phyloP scores from a whole-genome alignment of 1,284 basidiomycete genomes.

The Apiotrichum gamsii region DNA sequence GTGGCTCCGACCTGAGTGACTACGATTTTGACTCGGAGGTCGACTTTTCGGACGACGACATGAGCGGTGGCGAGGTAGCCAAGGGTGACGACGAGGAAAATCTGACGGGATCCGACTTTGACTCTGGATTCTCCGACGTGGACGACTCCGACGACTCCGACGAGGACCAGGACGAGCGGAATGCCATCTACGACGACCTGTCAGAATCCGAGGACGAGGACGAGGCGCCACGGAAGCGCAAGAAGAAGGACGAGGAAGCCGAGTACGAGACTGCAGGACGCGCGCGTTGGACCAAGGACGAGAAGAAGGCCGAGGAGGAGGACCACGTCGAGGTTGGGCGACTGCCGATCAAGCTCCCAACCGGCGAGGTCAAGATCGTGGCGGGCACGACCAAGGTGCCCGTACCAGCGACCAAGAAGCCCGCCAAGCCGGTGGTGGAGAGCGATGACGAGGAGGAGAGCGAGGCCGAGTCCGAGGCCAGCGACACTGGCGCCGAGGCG shows the following conservation, averaged over 20 bases:
- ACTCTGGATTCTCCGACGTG: conserved; percentile 9
- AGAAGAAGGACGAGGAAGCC: conserved; percentile 35
- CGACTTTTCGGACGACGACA: conserved; percentile 17
- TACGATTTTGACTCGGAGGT: conserved; percentile 43
- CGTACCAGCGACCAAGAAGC: conserved; percentile 41
- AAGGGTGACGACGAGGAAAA: conserved; percentile 1
- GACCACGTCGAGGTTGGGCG: conserved; percentile 54
- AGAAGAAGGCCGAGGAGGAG: conserved; percentile 23
- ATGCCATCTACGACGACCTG: conserved; percentile 15
- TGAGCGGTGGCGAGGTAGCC: conserved; percentile 4
- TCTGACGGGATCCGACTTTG: conserved; percentile 8
- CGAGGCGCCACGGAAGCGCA: conserved; percentile 20
- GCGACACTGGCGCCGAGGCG: conserved; percentile 49
- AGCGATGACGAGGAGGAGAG: conserved; percentile 48
- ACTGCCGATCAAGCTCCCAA: conserved; percentile 76
- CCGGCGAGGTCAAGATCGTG: conserved; percentile 60
- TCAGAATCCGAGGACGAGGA: conserved; percentile 17
- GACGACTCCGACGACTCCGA: conserved; percentile 16
- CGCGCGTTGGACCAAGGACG: conserved; percentile 22
- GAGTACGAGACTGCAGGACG: conserved; percentile 38
- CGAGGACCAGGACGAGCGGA: conserved; percentile 15
- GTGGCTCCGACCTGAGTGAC: conserved; percentile 29
- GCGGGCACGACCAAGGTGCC: conserved; percentile 48
- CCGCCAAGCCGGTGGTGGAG: conserved; percentile 39
- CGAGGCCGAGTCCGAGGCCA: conserved; percentile 48